phyloP scores from a whole-genome alignment of 179 eudicot genomes.

The Corrigiola litoralis region DNA sequence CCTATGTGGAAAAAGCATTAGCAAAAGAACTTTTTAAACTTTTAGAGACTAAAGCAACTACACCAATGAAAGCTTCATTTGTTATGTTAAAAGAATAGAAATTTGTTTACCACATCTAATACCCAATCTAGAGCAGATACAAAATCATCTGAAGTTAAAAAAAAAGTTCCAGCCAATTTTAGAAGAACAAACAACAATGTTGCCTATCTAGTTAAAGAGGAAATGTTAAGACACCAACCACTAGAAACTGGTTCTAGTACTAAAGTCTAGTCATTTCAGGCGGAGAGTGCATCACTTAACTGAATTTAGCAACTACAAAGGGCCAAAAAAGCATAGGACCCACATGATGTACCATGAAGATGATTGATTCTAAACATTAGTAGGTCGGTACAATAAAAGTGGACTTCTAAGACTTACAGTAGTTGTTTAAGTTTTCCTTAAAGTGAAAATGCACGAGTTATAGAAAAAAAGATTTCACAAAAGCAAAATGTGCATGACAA shows the following conservation, averaged over 20 bases:
- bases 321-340: not conserved
- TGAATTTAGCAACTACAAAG: not conserved
- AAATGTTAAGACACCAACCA: slow-evolving; percentile 16
- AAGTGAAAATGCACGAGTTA: too few species aligned
- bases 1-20: too few species aligned
- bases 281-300: not conserved
- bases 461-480: too few species aligned
- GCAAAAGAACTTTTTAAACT: too few species aligned
- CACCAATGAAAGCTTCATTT: not conserved
- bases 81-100: slow-evolving; percentile 5
- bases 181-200: slow-evolving; percentile 11
- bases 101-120: not conserved
- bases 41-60: too few species aligned
- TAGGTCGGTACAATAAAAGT: too few species aligned
- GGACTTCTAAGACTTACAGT: too few species aligned
- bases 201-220: not conserved
- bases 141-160: slow-evolving; percentile 15
- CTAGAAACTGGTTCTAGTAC: slow-evolving; percentile 8
- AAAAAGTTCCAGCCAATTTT: slow-evolving; percentile 3
- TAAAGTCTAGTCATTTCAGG: slow-evolving; percentile 15
- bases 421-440: too few species aligned
- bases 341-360: not conserved
- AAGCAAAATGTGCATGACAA: too few species aligned
- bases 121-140: not conserved
- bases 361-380: too few species aligned